Base-by-base conservation (phyloP, 345 rosid genomes). In the Mercurialis annua region DNA sequence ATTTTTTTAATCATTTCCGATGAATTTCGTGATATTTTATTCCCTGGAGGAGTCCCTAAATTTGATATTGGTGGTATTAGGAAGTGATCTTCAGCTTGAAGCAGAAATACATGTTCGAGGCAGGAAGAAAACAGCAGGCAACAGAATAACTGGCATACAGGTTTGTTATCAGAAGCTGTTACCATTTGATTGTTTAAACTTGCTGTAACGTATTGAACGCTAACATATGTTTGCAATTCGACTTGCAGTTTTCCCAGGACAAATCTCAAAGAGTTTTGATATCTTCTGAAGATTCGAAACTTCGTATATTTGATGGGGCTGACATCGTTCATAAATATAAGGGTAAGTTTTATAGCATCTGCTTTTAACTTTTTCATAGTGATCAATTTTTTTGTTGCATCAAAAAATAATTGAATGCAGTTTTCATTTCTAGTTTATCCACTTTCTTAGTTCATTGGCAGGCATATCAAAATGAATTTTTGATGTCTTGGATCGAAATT, bases 231-330 rank as follows among this genome's bases (percentile, higher is more conserved):
- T 51, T 47, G 21, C 33, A 20, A 59, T 59, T 56, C 71, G 56
- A 52, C 36, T 48, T 86, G 56, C 88, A 93, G 89, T 87, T 83
- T 77, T 82, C 83, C 59, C 77, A 50, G 21, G 91, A 83, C 34
- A 71, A 73, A 47, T 68, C 86, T 15, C 83, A 57, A 62, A 84
- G 80, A 78, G 57, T 87, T 24, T 67, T 93, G 90, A 82, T 90
- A 54, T 72, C 92, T 11, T 89, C 92, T 6, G 96, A 90, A 48
- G 96, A 90, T 72, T 87, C 91, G 29, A 93, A 83, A 47, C 49
- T 93, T 36, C 81, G 88, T 4, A 80, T 93, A 27, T 75, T 86
- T 24, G 87, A 93, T 33, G 89, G 86, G 55, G 55, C 76, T 9
- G 84, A 85, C 24, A 59, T 90, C 3, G 71, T 89, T 23, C 76